phyloP scores from a whole-genome alignment of 2,329 filamentous ascomycete genomes.

The Juglanconis oblonga region DNA sequence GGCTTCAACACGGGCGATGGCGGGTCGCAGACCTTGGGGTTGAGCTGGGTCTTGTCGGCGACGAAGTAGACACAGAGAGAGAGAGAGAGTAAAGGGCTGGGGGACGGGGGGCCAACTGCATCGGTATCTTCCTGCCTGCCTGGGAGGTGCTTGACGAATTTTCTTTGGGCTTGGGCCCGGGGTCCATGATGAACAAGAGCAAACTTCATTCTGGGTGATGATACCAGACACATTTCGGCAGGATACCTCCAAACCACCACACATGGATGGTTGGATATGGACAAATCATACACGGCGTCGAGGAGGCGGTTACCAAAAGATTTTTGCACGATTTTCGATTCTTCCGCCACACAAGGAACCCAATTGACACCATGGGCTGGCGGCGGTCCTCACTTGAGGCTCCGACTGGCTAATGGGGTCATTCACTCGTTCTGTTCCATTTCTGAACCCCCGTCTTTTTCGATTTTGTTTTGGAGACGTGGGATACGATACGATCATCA shows the following conservation, averaged over 20 bases:
- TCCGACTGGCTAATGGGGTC: neutral
- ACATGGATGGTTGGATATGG: neutral
- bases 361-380: neutral
- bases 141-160: constrained; percentile 11
- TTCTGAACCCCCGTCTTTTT: constrained; percentile 14
- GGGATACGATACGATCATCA: neutral
- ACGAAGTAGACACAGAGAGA: neutral
- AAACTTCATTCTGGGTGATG: neutral
- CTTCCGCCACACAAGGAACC: neutral
- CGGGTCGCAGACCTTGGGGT: constrained; percentile 26
- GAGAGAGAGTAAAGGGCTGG: neutral
- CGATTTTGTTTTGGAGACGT: neutral
- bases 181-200: neutral
- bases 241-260: constrained; percentile 3
- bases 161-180: neutral
- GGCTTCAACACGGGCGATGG: constrained; percentile 44
- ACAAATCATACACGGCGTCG: neutral
- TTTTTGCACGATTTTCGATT: neutral
- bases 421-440: neutral
- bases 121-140: neutral
- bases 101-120: neutral
- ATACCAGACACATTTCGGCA: constrained; percentile 1
- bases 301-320: neutral
- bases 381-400: neutral
- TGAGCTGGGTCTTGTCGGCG: constrained; percentile 1